phyloP scores from a whole-genome alignment of 2,329 filamentous ascomycete species.

The Fusarium abutilonis region DNA sequence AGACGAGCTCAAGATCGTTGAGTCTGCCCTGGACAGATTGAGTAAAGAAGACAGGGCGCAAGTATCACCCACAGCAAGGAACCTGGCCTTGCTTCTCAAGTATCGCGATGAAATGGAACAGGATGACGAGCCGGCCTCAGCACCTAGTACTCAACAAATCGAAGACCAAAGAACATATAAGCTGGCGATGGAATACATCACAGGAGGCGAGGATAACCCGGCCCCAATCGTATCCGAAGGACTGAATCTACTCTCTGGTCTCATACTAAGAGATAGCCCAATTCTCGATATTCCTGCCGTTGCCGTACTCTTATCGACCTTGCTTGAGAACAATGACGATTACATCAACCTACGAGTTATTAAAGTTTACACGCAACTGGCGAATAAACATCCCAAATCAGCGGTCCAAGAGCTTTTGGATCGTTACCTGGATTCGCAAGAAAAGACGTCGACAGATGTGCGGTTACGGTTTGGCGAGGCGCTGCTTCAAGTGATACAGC shows the following conservation, averaged over 20 bases:
- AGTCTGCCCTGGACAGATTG: constrained; percentile 59
- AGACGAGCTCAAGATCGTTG: constrained; percentile 56
- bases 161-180: constrained; percentile 71
- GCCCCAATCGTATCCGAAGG: constrained; percentile 74
- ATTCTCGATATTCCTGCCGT: constrained; percentile 73
- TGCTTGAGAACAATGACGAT: constrained; percentile 73
- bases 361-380: constrained; percentile 70
- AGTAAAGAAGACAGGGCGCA: constrained; percentile 52
- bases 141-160: constrained; percentile 58
- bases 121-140: constrained; percentile 49
- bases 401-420: constrained; percentile 71
- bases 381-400: constrained; percentile 69
- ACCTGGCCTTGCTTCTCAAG: constrained; percentile 64
- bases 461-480: constrained; percentile 76
- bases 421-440: constrained; percentile 71
- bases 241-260: constrained; percentile 65
- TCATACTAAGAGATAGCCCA: constrained; percentile 65
- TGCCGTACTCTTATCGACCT: constrained; percentile 69
- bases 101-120: constrained; percentile 66
- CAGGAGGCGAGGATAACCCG: constrained; percentile 65
- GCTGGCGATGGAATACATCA: constrained; percentile 72
- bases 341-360: constrained; percentile 77
- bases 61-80: constrained; percentile 63
- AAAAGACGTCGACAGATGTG: constrained; percentile 68
- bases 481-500: constrained; percentile 70